These are phyloP conservation scores for Gentiana dahurica DNA, from an alignment of 257 asterid species.

Conservation along the genomic window DNA sequence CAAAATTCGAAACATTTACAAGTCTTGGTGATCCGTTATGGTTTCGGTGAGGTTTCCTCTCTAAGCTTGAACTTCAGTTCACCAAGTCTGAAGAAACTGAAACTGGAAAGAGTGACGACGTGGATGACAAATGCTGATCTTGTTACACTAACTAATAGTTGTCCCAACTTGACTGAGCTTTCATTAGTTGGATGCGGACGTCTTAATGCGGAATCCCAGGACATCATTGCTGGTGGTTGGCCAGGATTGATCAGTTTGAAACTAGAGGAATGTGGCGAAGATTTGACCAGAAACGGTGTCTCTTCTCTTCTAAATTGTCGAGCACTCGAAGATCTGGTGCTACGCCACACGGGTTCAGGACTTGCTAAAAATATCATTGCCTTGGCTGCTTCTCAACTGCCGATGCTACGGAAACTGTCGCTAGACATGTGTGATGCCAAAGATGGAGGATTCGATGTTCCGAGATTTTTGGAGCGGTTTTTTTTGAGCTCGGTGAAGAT, in stretches of 20 bases:
- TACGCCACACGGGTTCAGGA: slow-evolving; percentile 71
- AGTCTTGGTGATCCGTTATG: slow-evolving; percentile 59
- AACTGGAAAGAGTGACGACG: slow-evolving; percentile 72
- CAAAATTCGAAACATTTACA: slow-evolving; percentile 42
- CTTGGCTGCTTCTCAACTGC: slow-evolving; percentile 63
- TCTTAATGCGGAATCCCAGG: slow-evolving; percentile 73
- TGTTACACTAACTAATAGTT: slow-evolving; percentile 49
- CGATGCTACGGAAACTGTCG: slow-evolving; percentile 78
- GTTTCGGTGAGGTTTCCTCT: slow-evolving; percentile 72
- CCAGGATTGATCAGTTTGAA: slow-evolving; percentile 70
- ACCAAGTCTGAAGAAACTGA: slow-evolving; percentile 69
- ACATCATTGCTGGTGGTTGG: slow-evolving; percentile 70
- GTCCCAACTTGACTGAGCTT: slow-evolving; percentile 47
- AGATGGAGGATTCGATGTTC: slow-evolving; percentile 65
- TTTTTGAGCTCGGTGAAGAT: slow-evolving; percentile 53
- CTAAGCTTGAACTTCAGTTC: slow-evolving; percentile 35
- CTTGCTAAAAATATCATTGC: slow-evolving; percentile 43
- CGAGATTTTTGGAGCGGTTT: slow-evolving; percentile 50
- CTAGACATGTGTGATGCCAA: slow-evolving; percentile 72
- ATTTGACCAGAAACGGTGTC: slow-evolving; percentile 46
- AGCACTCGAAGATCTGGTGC: slow-evolving; percentile 73
- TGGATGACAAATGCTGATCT: slow-evolving; percentile 73
- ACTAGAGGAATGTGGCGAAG: slow-evolving; percentile 88
- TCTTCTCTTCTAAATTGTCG: slow-evolving; percentile 54
- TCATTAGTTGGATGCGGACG: slow-evolving; percentile 70